A percentile compares a stretch with the other conserved stretches of the same genome.
These are phyloP conservation scores for Pleodorina starrii DNA, from an alignment of 139 green algal species.

Conservation along the genomic window DNA sequence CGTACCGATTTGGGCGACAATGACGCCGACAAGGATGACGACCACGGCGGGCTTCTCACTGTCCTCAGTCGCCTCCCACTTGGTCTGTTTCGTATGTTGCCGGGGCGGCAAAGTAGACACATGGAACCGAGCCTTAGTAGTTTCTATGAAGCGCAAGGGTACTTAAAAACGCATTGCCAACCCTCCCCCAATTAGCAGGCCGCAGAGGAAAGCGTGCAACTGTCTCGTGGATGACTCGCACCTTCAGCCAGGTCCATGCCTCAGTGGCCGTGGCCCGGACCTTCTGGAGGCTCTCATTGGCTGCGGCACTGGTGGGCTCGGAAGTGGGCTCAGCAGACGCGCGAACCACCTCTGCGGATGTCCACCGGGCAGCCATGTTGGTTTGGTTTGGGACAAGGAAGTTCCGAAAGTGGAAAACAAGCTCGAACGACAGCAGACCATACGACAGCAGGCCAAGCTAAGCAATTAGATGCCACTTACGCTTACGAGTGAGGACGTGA, in stretches of 20 bases:
- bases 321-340: not conserved
- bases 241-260: constrained; percentile 37
- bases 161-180: not conserved
- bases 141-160: not conserved
- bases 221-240: no score
- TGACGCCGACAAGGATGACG: constrained; percentile 7
- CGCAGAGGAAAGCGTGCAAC: no score
- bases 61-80: constrained; percentile 34
- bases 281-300: constrained; percentile 9
- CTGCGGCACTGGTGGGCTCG: not conserved
- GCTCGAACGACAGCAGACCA: not conserved
- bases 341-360: not conserved
- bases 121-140: not conserved
- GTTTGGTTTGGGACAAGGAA: not conserved
- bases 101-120: not conserved
- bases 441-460: no score
- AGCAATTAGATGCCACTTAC: not conserved
- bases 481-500: not conserved
- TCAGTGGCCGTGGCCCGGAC: not conserved
- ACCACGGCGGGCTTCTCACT: constrained; percentile 42
- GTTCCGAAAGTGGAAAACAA: not conserved
- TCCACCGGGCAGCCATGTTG: not conserved
- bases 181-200: not conserved
- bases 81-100: not conserved
- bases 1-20: constrained; percentile 40